These are phyloP conservation scores for Xylaria sp. DNA, from an alignment of 2,329 filamentous ascomycete genomes.

Conservation along the genomic window DNA sequence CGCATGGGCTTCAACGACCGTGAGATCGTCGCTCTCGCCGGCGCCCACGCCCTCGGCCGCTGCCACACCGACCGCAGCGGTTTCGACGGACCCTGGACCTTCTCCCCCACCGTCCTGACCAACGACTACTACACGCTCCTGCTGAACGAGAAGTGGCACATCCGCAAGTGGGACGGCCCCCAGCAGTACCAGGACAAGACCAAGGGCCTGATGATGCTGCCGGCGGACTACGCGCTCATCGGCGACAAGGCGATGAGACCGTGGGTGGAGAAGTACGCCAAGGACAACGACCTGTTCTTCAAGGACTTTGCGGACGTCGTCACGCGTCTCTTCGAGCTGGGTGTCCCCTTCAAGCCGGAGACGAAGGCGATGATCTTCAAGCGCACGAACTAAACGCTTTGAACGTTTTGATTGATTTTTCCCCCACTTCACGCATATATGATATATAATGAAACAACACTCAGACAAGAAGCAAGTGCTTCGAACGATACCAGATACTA, in stretches of 20 bases:
- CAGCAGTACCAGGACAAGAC: conserved; percentile 76
- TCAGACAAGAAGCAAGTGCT: conserved; percentile 14
- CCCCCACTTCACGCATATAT: conserved; percentile 7
- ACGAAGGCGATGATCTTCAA: conserved; percentile 62
- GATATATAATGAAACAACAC: conserved; percentile 7
- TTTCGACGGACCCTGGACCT: conserved; percentile 85
- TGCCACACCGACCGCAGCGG: conserved; percentile 87
- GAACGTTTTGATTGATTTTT: conserved; percentile 9
- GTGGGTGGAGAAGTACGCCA: conserved; percentile 80
- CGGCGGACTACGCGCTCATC: conserved; percentile 80
- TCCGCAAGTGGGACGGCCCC: conserved; percentile 86
- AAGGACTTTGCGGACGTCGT: conserved; percentile 80
- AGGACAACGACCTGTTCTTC: conserved; percentile 89
- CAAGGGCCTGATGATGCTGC: conserved; percentile 95
- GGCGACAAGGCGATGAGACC: conserved; percentile 82
- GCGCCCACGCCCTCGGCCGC: conserved; percentile 81
- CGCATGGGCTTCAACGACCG: conserved; percentile 98
- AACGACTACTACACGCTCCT: conserved; percentile 94
- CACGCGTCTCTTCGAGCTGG: conserved; percentile 83
- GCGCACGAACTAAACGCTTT: conserved; percentile 39
- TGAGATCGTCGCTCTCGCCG: conserved; percentile 86
- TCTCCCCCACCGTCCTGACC: conserved; percentile 83
- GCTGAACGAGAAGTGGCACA: conserved; percentile 86
- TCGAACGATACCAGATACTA: conserved; percentile 15
- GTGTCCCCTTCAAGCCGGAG: conserved; percentile 75